A percentile compares a stretch with the other conserved stretches of the same genome.
These are phyloP conservation scores for Mortierella sp. DNA, from an alignment of 371 early-diverging fungal species.

Conservation along the genomic window DNA sequence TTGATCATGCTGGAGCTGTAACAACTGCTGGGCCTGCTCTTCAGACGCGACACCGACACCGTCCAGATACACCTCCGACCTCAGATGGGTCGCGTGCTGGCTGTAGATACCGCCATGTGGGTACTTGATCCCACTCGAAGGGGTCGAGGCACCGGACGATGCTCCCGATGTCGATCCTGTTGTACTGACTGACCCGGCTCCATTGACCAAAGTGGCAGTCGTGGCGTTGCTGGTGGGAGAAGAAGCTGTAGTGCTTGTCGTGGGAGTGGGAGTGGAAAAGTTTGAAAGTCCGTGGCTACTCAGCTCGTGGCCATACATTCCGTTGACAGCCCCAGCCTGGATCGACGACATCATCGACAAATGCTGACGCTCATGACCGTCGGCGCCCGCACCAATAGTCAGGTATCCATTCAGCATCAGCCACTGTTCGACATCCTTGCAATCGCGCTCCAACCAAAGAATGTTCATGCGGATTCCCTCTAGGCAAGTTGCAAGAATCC, in stretches of 20 bases:
- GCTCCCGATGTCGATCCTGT: conserved; percentile 18
- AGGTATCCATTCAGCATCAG: conserved; percentile 54
- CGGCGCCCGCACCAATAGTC: conserved; percentile 15
- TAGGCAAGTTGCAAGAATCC: conserved; percentile 86
- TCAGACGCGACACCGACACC: not conserved
- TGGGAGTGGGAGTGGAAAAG: not conserved
- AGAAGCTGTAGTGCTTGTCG: not conserved
- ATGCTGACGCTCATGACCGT: conserved; percentile 20
- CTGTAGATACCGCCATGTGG: conserved; percentile 16
- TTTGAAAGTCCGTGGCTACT: not conserved
- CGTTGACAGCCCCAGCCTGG: conserved; percentile 15
- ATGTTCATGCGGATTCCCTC: conserved; percentile 87
- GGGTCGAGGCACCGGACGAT: conserved; percentile 32
- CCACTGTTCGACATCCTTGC: conserved; percentile 82
- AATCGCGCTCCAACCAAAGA: conserved; percentile 85
- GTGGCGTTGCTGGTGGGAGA: not conserved
- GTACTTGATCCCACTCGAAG: conserved; percentile 14
- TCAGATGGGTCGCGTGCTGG: conserved; percentile 19
- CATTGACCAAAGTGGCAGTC: conserved; percentile 12
- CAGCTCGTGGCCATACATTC: not conserved
- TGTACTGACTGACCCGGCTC: not conserved
- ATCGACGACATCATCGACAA: conserved; percentile 14
- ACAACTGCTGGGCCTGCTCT: conserved; percentile 26
- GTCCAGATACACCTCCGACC: conserved; percentile 15
- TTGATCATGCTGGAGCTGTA: conserved; percentile 20